phyloP scores from a whole-genome alignment of 2,329 filamentous ascomycete species.

The Diatrype stigma region DNA sequence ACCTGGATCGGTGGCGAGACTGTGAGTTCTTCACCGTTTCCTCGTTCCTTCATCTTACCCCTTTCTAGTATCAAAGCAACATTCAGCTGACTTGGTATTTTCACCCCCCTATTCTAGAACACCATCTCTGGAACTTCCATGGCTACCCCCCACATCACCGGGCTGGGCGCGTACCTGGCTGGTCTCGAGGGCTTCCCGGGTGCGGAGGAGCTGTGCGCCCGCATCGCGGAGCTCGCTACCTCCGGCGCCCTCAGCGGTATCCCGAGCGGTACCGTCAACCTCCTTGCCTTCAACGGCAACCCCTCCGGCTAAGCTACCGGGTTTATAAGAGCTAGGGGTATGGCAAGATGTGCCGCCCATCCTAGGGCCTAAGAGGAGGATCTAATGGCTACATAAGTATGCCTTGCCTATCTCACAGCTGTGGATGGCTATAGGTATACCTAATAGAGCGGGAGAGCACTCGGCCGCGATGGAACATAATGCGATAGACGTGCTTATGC shows the following conservation, averaged over 20 bases:
- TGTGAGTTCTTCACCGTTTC: constrained; percentile 10
- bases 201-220: constrained; percentile 37
- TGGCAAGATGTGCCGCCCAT: no score
- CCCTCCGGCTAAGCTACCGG: constrained; percentile 13
- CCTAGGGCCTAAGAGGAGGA: no score
- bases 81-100: constrained; percentile 5
- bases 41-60: not conserved
- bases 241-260: constrained; percentile 33
- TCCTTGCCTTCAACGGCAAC: constrained; percentile 30
- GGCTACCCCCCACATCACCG: constrained; percentile 58
- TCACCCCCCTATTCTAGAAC: constrained; percentile 30
- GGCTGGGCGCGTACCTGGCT: constrained; percentile 54
- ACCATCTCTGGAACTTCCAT: constrained; percentile 57
- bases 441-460: no score
- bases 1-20: constrained; percentile 34
- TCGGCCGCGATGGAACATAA: no score
- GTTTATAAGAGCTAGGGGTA: no score
- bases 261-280: constrained; percentile 30
- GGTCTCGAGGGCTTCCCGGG: constrained; percentile 34
- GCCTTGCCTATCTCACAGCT: no score
- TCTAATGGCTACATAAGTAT: no score
- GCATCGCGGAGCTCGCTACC: constrained; percentile 36
- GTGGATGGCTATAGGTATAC: no score
- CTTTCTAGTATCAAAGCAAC: not conserved
- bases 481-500: no score